A percentile compares a stretch with the other conserved stretches of the same genome.
Conservation (phyloP, 2,329 filamentous ascomycete species). For the Chrysosporium keratinophilum region DNA sequence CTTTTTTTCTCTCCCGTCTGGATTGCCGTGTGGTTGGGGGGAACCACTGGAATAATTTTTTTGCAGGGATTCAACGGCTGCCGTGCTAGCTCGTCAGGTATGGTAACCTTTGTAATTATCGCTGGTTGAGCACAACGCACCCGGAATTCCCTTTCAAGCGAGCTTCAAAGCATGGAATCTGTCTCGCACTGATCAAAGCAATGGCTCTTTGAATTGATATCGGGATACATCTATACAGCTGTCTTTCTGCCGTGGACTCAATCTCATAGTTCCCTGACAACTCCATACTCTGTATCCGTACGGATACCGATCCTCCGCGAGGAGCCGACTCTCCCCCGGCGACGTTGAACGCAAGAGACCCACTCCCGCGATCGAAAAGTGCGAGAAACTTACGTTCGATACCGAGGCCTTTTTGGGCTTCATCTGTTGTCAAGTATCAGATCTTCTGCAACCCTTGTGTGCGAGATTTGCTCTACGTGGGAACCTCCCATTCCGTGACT, state of each 20-base stretch:
- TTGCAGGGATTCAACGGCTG: not conserved
- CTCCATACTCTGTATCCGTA: too few species aligned
- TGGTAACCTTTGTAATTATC: not conserved
- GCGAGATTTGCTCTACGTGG: too few species aligned
- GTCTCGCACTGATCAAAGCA: too few species aligned
- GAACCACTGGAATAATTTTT: slow-evolving; percentile 1
- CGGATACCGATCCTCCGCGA: too few species aligned
- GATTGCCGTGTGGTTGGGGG: not conserved
- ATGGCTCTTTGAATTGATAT: too few species aligned
- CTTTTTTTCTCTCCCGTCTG: not conserved
- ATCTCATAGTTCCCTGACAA: too few species aligned
- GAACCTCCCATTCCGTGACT: too few species aligned
- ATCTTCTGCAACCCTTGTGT: not conserved
- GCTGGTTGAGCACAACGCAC: not conserved
- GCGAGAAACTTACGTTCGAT: not conserved
- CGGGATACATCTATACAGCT: too few species aligned
- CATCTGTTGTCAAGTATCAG: too few species aligned
- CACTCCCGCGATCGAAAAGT: not conserved
- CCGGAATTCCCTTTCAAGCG: not conserved
- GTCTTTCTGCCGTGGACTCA: too few species aligned
- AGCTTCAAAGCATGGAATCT: too few species aligned
- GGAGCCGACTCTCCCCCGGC: not conserved
- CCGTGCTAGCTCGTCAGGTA: not conserved
- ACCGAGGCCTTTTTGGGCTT: not conserved
- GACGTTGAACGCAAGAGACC: not conserved